Percentiles rank a stretch among this genome's conserved stretches.
Conservation (phyloP, 768 basidiomycete genomes). For the Ephemerocybe angulata region DNA sequence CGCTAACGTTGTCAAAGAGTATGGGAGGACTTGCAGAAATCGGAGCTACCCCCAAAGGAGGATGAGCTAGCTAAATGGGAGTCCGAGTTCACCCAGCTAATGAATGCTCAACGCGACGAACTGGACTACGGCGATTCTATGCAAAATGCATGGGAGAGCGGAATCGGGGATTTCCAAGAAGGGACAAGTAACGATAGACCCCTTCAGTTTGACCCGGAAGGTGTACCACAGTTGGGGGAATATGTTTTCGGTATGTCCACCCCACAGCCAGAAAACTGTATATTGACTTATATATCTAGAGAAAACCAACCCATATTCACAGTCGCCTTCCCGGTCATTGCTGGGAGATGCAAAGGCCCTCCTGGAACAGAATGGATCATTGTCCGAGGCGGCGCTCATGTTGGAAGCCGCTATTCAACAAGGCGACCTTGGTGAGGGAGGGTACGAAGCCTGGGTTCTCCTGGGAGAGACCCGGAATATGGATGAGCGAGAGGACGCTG, state of each 20-base stretch:
- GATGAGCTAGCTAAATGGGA: conserved; percentile 81
- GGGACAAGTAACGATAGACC: conserved; percentile 28
- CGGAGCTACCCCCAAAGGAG: conserved; percentile 50
- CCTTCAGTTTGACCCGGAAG: conserved; percentile 62
- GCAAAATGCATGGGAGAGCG: conserved; percentile 62
- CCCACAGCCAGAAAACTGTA: not conserved
- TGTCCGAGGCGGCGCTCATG: conserved; percentile 82
- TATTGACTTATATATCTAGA: conserved; percentile 41
- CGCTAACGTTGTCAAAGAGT: conserved; percentile 20
- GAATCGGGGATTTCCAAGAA: conserved; percentile 42
- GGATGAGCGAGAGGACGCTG: conserved; percentile 84
- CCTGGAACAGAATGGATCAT: conserved; percentile 74
- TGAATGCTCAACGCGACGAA: conserved; percentile 65
- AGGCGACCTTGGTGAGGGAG: conserved; percentile 74
- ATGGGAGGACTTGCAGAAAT: conserved; percentile 60
- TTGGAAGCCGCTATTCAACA: conserved; percentile 88
- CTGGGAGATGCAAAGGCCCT: conserved; percentile 74
- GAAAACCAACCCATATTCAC: conserved; percentile 65
- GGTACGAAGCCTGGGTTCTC: conserved; percentile 89
- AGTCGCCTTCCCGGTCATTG: conserved; percentile 46
- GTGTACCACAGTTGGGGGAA: conserved; percentile 66
- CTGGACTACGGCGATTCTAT: conserved; percentile 59
- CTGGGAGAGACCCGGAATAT: conserved; percentile 86
- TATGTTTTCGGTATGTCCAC: conserved; percentile 72
- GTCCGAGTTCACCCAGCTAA: conserved; percentile 75